Evolutionary conservation across 768 basidiomycete species (phyloP).

Genomic region (Rhodotorula kratochvilovae): DNA sequence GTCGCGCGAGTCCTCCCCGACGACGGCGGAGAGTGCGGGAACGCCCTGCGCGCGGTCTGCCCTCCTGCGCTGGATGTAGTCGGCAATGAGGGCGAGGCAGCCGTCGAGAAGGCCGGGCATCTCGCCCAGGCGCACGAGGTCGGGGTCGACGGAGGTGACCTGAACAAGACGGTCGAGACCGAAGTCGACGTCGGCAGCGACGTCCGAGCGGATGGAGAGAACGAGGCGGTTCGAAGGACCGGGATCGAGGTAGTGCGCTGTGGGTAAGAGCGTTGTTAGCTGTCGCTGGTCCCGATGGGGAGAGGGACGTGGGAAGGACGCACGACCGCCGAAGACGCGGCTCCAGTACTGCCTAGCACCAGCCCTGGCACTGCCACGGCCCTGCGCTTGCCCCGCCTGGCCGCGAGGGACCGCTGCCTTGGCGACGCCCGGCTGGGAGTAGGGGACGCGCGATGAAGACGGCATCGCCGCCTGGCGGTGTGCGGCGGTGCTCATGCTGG

Average conservation of each 20-base stretch:
- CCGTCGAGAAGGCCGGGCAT: slow-evolving; percentile 77
- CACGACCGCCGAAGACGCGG: slow-evolving; percentile 12
- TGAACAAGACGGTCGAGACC: slow-evolving; percentile 80
- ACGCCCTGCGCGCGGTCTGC: not conserved
- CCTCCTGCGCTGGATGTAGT: slow-evolving; percentile 22
- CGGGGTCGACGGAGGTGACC: slow-evolving; percentile 62
- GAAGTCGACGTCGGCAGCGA: slow-evolving; percentile 78
- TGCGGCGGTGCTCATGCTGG: not conserved
- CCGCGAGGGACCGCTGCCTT: not conserved
- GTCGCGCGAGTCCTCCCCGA: slow-evolving; percentile 14
- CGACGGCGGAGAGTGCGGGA: not conserved
- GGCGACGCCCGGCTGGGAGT: slow-evolving; percentile 7
- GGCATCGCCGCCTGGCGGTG: not conserved
- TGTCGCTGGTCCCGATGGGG: not conserved
- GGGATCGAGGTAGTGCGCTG: slow-evolving; percentile 64
- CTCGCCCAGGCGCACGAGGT: slow-evolving; percentile 65
- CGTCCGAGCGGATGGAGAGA: slow-evolving; percentile 78
- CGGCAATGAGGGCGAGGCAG: slow-evolving; percentile 57
- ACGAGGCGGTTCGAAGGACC: slow-evolving; percentile 78
- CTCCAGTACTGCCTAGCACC: slow-evolving; percentile 15
- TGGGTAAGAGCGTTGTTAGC: not conserved
- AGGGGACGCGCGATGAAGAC: not conserved
- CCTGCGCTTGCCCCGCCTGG: not conserved
- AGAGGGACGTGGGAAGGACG: not conserved
- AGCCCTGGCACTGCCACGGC: not conserved